phyloP scores from a whole-genome alignment of 2,329 filamentous ascomycete species.

The Ophiocordyceps camponoti-floridani region DNA sequence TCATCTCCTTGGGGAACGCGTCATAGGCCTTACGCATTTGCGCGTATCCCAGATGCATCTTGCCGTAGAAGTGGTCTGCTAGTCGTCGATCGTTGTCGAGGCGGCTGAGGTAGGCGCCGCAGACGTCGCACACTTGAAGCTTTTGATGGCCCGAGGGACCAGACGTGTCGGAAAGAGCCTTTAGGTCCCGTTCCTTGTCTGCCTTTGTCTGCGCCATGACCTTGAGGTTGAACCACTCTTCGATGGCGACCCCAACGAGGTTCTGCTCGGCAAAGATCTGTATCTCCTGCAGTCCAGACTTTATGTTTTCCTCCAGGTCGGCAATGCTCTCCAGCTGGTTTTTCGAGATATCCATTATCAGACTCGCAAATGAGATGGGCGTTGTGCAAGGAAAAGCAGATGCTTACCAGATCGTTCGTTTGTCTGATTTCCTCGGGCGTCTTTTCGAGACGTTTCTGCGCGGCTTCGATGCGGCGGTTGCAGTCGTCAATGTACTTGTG shows the following conservation, averaged over 20 bases:
- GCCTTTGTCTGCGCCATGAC: conserved; percentile 66
- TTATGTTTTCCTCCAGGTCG: conserved; percentile 62
- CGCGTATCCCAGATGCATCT: conserved; percentile 97
- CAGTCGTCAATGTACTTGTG: conserved; percentile 95
- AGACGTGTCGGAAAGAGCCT: conserved; percentile 76
- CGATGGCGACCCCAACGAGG: conserved; percentile 63
- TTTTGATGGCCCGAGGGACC: conserved; percentile 94
- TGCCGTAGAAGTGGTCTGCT: conserved; percentile 96
- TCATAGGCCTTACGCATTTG: conserved; percentile 95
- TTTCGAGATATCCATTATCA: background rate
- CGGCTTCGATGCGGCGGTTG: conserved; percentile 80
- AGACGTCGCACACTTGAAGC: conserved; percentile 95
- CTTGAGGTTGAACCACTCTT: conserved; percentile 75
- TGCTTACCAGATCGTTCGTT: conserved; percentile 59
- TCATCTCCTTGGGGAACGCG: conserved; percentile 70
- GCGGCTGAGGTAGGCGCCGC: conserved; percentile 80
- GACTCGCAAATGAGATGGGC: background rate
- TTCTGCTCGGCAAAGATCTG: background rate
- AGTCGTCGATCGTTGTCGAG: conserved; percentile 87
- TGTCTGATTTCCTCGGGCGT: conserved; percentile 94
- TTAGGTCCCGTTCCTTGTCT: conserved; percentile 74
- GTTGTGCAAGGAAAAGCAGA: background rate
- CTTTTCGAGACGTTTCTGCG: conserved; percentile 84
- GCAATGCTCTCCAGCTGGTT: conserved; percentile 58
- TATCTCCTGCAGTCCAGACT: conserved; percentile 70